Evolutionary conservation across 1,139 yeast species (phyloP).

Genomic region (Geotrichum fermentans): DNA sequence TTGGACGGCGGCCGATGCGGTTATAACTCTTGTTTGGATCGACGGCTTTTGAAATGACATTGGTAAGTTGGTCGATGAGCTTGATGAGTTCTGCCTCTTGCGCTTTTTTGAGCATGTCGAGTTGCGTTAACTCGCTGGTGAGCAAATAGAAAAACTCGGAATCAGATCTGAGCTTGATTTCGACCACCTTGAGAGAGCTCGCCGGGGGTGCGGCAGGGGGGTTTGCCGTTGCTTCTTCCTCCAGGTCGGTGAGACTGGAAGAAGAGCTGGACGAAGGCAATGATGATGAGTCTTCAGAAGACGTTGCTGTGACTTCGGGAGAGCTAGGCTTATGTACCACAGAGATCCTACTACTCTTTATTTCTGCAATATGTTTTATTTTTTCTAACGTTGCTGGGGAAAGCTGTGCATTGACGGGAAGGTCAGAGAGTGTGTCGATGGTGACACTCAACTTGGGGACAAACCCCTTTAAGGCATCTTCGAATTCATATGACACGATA

Average conservation of each 20-base stretch:
- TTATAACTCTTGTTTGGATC: conserved; percentile 34
- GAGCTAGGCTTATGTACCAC: neutral
- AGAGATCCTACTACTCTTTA: conserved; percentile 11
- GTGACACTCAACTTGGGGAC: conserved; percentile 28
- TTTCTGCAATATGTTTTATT: conserved; percentile 20
- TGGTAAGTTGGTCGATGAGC: conserved; percentile 45
- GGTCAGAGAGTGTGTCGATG: conserved; percentile 22
- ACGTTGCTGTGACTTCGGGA: neutral
- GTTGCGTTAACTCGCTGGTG: conserved; percentile 50
- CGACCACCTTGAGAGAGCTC: conserved; percentile 26
- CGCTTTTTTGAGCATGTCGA: conserved; percentile 44
- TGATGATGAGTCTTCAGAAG: neutral
- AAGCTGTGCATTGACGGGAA: conserved; percentile 23
- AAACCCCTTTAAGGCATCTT: conserved; percentile 26
- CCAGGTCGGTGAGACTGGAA: neutral
- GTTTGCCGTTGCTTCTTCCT: neutral
- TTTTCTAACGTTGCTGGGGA: conserved; percentile 21
- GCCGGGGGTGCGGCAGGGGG: neutral
- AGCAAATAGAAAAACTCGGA: conserved; percentile 55
- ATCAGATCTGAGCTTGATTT: conserved; percentile 39
- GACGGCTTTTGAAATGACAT: conserved; percentile 40
- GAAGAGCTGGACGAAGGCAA: neutral
- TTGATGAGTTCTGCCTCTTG: conserved; percentile 46
- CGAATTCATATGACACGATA: conserved; percentile 29
- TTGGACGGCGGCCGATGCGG: conserved; percentile 24